phyloP scores from a whole-genome alignment of 2,329 filamentous ascomycete genomes.

The Grosmannia clavigera region DNA sequence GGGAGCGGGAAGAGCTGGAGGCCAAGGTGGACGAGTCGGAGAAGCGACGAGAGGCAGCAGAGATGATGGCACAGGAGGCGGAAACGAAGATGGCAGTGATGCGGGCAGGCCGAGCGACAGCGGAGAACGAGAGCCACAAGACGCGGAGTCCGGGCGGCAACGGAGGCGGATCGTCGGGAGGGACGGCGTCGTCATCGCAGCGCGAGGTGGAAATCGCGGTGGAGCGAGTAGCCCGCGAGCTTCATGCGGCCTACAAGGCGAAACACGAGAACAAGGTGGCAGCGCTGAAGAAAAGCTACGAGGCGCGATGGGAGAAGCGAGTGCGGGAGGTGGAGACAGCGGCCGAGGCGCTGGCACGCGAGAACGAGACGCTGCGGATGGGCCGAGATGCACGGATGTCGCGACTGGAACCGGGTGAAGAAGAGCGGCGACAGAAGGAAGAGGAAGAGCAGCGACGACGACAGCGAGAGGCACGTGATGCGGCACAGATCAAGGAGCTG shows the following conservation, averaged over 20 bases:
- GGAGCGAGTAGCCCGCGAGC: constrained; percentile 84
- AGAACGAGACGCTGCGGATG: constrained; percentile 62
- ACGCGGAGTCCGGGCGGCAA: constrained; percentile 2
- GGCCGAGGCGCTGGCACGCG: constrained; percentile 54
- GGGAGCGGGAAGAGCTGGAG: constrained; percentile 69
- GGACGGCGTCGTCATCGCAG: constrained; percentile 12
- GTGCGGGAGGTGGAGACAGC: constrained; percentile 64
- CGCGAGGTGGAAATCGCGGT: constrained; percentile 72
- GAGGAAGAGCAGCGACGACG: constrained; percentile 42
- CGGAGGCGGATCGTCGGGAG: constrained; percentile 26
- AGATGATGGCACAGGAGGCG: constrained; percentile 64
- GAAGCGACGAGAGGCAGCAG: constrained; percentile 58
- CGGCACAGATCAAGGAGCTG: constrained; percentile 54
- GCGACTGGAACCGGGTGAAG: constrained; percentile 35
- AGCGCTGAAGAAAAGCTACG: constrained; percentile 75
- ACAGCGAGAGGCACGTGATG: constrained; percentile 49
- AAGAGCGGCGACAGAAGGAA: constrained; percentile 27
- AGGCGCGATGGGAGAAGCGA: constrained; percentile 80
- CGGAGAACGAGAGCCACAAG: constrained; percentile 3
- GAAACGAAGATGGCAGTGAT: constrained; percentile 65
- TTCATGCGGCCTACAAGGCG: constrained; percentile 87
- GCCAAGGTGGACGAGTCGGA: constrained; percentile 67
- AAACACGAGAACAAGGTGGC: constrained; percentile 96
- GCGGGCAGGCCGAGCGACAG: constrained; percentile 45
- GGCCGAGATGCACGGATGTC: constrained; percentile 55